Base-by-base conservation (phyloP, 345 rosid species). In the Dipteronia dyeriana region DNA sequence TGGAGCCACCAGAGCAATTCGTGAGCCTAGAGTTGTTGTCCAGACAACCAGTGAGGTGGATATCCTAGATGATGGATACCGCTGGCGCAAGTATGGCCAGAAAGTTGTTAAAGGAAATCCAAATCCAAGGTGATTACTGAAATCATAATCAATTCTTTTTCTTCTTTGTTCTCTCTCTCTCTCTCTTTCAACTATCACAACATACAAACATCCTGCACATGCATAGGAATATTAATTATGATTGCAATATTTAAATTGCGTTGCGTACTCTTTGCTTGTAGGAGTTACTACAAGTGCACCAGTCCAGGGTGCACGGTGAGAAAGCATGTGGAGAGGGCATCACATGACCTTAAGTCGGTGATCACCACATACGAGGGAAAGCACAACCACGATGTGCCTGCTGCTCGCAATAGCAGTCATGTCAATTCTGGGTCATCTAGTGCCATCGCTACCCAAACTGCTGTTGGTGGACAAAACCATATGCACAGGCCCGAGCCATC, bases 21-120 rank as follows among this genome's bases (percentile, higher is more conserved):
- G 99, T 19, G 99, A 96, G 77, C 98, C 99, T 17, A 90, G 99
- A 84, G 98, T 96, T 34, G 98, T 96, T 66, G 99, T 96, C 75
- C 99, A 96, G 86, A 96, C 99, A 76, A 94, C 97, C 8, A 96
- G 99, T 72, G 99, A 94, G 78, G 97, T 96, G 59, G 97, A 94
- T 81, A 96, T 96, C 70, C 95, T 96, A 7, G 99, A 96, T 53
- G 99, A 96, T 84, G 97, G 99, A 20, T 96, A 96, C 77, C 92
- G 97, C 51, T 96, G 99, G 99, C 86, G 98, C 80, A 96, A 96
- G 82, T 96, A 96, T 68, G 98, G 99, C 65, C 99, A 96, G 87
- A 96, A 96, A 87, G 99, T 96, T 57, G 99, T 96, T 54, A 96
- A 96, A 90, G 99, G 99, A 74, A 96, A 96, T 79, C 98, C 99